Base-by-base conservation (phyloP, 192 early-diverging fungal genomes). In the Podila verticillata region DNA sequence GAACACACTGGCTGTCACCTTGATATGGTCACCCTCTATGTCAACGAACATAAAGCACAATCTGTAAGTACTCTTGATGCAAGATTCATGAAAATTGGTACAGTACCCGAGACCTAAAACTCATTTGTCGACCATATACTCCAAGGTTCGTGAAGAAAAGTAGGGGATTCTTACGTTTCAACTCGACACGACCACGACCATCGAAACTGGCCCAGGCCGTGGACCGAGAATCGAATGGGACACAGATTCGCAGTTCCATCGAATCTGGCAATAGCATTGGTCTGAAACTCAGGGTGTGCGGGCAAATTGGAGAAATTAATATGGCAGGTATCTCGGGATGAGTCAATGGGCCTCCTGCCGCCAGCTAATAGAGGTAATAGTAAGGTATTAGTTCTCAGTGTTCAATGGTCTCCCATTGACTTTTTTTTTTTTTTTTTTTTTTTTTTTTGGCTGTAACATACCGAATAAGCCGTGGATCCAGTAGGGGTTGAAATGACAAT, bases 121-220 rank as follows among this genome's bases (percentile, higher is more conserved):
- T 44, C 13, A 44, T 9, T 44, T 44, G 39, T 15, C 39, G 17
- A n/a, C n/a, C n/a, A 44, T 44, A 44, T 44, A 44, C 39, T 17
- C 39, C 13, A 15, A 15, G 3, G 15, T 3, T 44, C 17, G 13
- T 44, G 12, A 15, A 15, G 1, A 44, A 15, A 17, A 4, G 39
- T 39, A 39, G 9, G 39, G 29, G 39, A 19, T 9, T 36, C 78
- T 68, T 85, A 89, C 92, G 89, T 47, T 87, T 84, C 34, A 99
- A 86, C 69, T 99, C 94, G 0, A 95, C 92, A 2, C 98, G 90
- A 63, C 96, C 91, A 34, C 98, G 89, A 3, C 97, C 98, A 74
- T 99, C 98, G 69, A 98, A 97, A 68, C 91, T 89, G 59, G 91
- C 97, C 96, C 96, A 99, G 12, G 96, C 98, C 1, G 95, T 95